phyloP scores from a whole-genome alignment of 2,329 filamentous ascomycete species.

The Exophiala xenobiotica region DNA sequence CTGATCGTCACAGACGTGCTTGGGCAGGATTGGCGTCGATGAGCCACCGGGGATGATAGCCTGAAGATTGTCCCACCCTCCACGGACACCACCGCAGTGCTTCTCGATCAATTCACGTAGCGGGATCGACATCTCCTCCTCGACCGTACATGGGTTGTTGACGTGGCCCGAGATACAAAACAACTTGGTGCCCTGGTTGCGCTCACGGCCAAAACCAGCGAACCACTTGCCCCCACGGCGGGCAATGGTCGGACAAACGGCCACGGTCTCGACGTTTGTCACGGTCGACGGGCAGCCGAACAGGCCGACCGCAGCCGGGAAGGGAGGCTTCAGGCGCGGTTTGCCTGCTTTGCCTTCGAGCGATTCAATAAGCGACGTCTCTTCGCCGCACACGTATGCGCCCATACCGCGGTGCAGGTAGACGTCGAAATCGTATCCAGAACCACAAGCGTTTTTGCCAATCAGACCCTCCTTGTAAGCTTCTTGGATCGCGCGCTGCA shows the following conservation, averaged over 20 bases:
- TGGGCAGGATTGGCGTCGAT: slow-evolving; percentile 92
- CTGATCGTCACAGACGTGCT: slow-evolving; percentile 85
- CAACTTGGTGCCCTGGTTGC: slow-evolving; percentile 95
- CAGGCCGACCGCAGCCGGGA: slow-evolving; percentile 93
- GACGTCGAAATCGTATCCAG: slow-evolving; percentile 96
- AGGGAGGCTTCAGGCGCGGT: slow-evolving; percentile 96
- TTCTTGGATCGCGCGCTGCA: slow-evolving; percentile 95
- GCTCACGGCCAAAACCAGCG: slow-evolving; percentile 86
- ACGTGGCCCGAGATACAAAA: slow-evolving; percentile 98
- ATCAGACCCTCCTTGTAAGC: slow-evolving; percentile 93
- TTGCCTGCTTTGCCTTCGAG: slow-evolving; percentile 98
- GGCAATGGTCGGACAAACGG: slow-evolving; percentile 93
- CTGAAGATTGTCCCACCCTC: slow-evolving; percentile 96
- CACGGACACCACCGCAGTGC: slow-evolving; percentile 94
- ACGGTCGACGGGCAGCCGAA: slow-evolving; percentile 98
- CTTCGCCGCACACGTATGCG: slow-evolving; percentile 96
- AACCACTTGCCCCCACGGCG: slow-evolving; percentile 93
- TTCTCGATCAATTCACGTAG: slow-evolving; percentile 95
- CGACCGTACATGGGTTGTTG: slow-evolving; percentile 96
- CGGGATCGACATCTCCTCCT: slow-evolving; percentile 99
- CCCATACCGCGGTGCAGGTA: slow-evolving; percentile 95
- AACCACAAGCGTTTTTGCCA: slow-evolving; percentile 96
- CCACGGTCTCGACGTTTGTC: slow-evolving; percentile 95
- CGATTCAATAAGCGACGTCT: slow-evolving; percentile 97
- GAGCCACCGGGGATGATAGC: slow-evolving; percentile 95